Evolutionary conservation across 805 yeast species (phyloP).

Genomic region (Kodamaea jinghongensis): DNA sequence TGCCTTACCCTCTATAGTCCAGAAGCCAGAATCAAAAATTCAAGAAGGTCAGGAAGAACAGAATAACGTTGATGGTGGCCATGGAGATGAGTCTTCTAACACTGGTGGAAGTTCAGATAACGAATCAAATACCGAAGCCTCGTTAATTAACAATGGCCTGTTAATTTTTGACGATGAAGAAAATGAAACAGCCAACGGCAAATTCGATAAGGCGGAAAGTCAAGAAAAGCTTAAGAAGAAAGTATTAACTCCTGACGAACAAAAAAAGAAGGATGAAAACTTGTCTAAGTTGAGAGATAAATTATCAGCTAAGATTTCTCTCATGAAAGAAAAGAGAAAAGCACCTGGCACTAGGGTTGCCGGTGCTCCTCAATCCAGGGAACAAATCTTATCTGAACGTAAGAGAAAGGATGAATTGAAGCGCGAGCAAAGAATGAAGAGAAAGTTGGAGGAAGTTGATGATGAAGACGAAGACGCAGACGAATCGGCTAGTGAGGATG

Average conservation of each 20-base stretch:
- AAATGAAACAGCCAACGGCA: slow-evolving; percentile 36
- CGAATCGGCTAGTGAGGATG: slow-evolving; percentile 20
- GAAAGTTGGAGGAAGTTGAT: slow-evolving; percentile 38
- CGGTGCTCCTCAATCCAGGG: slow-evolving; percentile 86
- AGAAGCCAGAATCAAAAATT: slow-evolving; percentile 10
- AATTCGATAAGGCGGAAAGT: slow-evolving; percentile 10
- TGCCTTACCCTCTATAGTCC: slow-evolving; percentile 27
- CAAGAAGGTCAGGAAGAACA: slow-evolving; percentile 20
- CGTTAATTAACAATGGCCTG: slow-evolving; percentile 17
- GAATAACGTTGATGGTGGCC: slow-evolving; percentile 13
- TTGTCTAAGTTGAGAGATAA: slow-evolving; percentile 72
- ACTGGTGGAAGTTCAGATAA: no score
- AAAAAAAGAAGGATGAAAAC: slow-evolving; percentile 49
- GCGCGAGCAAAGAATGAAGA: slow-evolving; percentile 42
- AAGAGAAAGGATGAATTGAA: slow-evolving; percentile 45
- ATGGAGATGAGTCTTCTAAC: slow-evolving; percentile 12
- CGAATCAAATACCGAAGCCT: slow-evolving; percentile 6
- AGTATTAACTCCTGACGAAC: slow-evolving; percentile 45
- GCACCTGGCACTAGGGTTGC: slow-evolving; percentile 82
- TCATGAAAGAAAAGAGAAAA: slow-evolving; percentile 74
- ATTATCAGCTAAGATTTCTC: slow-evolving; percentile 68
- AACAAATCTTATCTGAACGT: slow-evolving; percentile 70
- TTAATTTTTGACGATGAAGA: slow-evolving; percentile 74
- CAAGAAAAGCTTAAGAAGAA: slow-evolving; percentile 22
- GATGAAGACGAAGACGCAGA: slow-evolving; percentile 42